These are phyloP conservation scores for Lolium perenne DNA, from an alignment of 176 grass and related monocot species.

Conservation along the genomic window DNA sequence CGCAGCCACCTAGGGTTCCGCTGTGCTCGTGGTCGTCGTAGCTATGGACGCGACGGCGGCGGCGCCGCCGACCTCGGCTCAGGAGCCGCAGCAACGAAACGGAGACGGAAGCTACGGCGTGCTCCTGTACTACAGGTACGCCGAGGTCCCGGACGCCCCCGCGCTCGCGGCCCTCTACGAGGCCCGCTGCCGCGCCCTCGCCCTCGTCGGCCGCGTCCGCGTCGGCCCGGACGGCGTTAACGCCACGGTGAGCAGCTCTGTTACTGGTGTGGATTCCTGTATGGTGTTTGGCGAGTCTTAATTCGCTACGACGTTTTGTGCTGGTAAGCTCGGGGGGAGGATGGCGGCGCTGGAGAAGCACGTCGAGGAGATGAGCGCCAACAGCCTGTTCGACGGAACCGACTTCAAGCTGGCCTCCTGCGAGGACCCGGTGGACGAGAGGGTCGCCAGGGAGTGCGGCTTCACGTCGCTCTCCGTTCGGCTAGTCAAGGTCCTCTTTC, in stretches of 20 bases:
- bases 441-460: constrained; percentile 73
- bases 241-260: constrained; percentile 56
- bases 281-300: background rate
- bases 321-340: constrained; percentile 75
- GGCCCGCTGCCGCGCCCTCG: constrained; percentile 57
- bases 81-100: background rate
- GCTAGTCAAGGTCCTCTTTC: constrained; percentile 65
- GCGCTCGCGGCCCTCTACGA: constrained; percentile 72
- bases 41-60: constrained; percentile 39
- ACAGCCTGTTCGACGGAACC: constrained; percentile 64
- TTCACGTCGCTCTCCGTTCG: constrained; percentile 85
- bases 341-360: constrained; percentile 84
- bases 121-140: constrained; percentile 97
- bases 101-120: constrained; percentile 48
- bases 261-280: background rate
- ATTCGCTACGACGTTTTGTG: constrained; percentile 1
- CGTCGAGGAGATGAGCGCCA: constrained; percentile 68
- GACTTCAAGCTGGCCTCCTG: constrained; percentile 95
- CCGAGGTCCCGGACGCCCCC: constrained; percentile 60
- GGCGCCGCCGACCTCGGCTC: background rate
- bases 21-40: background rate
- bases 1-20: constrained; percentile 40
- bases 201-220: constrained; percentile 85
- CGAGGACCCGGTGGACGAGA: constrained; percentile 61
- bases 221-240: constrained; percentile 88